A percentile compares a stretch with the other conserved stretches of the same genome.
phyloP scores from a whole-genome alignment of 2,329 filamentous ascomycete species.

The Uncinocarpus reesii region DNA sequence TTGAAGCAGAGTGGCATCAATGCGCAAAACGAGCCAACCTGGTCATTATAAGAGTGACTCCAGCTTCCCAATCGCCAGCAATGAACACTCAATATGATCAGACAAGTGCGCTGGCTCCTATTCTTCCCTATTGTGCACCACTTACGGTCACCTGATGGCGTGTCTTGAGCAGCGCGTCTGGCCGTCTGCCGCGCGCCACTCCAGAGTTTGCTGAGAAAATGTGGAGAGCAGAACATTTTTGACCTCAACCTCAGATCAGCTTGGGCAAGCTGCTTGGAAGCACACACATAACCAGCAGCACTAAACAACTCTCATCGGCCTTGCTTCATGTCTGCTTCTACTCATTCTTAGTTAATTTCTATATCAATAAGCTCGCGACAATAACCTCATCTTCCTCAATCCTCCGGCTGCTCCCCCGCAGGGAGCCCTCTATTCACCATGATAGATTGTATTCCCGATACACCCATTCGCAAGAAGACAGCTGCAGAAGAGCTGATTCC shows the following conservation, averaged over 20 bases:
- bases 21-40: no score
- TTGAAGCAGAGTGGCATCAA: neutral
- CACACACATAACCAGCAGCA: no score
- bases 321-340: neutral
- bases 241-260: neutral
- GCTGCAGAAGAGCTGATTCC: constrained; percentile 22
- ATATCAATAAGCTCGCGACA: no score
- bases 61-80: no score
- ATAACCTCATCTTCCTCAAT: neutral
- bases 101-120: no score
- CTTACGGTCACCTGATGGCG: neutral
- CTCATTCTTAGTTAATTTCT: neutral
- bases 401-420: neutral
- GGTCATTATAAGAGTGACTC: no score
- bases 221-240: neutral
- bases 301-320: neutral
- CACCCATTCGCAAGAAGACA: constrained; percentile 31
- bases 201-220: no score
- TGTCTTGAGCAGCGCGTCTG: neutral
- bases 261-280: neutral
- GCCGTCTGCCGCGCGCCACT: neutral
- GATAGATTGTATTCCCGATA: constrained; percentile 25
- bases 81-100: no score
- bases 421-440: constrained; percentile 2
- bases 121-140: no score